A percentile compares a stretch with the other conserved stretches of the same genome.
Evolutionary conservation across 2,329 filamentous ascomycete genomes (phyloP).

Genomic region (Bipolaris victoriae): DNA sequence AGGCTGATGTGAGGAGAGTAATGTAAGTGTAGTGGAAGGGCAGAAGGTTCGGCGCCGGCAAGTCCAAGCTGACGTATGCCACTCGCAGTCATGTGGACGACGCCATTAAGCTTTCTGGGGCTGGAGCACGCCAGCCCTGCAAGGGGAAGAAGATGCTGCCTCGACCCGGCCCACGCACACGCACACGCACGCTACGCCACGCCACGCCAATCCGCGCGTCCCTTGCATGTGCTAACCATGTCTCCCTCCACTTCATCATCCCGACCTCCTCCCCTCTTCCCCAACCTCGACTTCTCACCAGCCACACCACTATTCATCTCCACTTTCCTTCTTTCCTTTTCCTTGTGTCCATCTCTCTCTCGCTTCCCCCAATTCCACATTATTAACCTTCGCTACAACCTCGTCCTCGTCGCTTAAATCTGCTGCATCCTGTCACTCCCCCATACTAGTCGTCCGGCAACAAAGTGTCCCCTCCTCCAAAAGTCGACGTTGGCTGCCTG

Average conservation of each 20-base stretch:
- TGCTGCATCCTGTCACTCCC: no score
- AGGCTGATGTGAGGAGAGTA: background rate
- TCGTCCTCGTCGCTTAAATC: no score
- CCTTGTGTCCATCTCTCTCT: no score
- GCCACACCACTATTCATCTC: conserved; percentile 13
- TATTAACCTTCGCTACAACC: no score
- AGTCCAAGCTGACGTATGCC: conserved; percentile 6
- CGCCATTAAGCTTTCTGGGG: conserved; percentile 9
- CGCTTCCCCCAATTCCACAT: no score
- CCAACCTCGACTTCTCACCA: conserved; percentile 25
- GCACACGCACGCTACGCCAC: no score
- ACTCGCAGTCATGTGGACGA: conserved; percentile 7
- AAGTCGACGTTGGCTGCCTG: background rate
- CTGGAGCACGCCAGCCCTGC: conserved; percentile 10
- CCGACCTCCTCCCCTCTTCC: conserved; percentile 24
- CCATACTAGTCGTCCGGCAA: background rate
- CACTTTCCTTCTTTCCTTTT: conserved; percentile 3
- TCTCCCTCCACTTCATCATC: background rate
- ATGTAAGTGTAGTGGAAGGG: background rate
- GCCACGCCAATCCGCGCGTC: conserved; percentile 4
- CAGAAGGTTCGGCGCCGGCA: background rate
- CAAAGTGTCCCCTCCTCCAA: background rate
- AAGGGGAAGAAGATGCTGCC: conserved; percentile 2
- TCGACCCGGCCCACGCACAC: conserved; percentile 11
- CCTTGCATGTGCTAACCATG: conserved; percentile 15